phyloP scores from a whole-genome alignment of 345 rosid genomes.

The Heritiera fomes region DNA sequence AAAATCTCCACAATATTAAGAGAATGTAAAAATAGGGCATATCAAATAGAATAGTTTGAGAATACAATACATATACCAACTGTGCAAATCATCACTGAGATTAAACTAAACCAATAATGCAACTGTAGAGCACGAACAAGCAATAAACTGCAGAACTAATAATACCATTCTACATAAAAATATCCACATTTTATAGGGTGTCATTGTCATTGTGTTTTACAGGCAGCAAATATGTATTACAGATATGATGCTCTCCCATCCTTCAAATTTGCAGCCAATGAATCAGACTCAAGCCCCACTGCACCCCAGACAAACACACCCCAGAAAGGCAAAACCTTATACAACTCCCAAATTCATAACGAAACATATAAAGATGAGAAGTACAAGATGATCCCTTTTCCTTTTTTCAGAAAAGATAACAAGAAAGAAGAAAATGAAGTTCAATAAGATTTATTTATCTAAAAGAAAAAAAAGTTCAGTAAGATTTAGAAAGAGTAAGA shows the following conservation, averaged over 20 bases:
- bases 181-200: conserved; percentile 8
- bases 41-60: background rate
- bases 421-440: background rate
- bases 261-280: background rate
- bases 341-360: background rate
- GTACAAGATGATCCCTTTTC: background rate
- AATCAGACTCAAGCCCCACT: conserved; percentile 3
- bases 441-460: background rate
- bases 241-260: background rate
- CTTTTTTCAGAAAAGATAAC: background rate
- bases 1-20: conserved; percentile 3
- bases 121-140: background rate
- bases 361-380: background rate
- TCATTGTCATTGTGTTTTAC: background rate
- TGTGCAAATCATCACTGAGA: background rate
- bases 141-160: background rate
- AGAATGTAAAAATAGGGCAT: background rate
- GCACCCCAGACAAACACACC: background rate
- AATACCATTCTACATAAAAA: background rate
- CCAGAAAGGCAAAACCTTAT: conserved; percentile 2
- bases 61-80: background rate
- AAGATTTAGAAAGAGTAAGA: background rate
- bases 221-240: background rate
- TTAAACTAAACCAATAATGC: background rate
- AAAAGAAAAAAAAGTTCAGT: too few species aligned